phyloP scores from a whole-genome alignment of 805 yeast genomes.

The Ogataea henricii region DNA sequence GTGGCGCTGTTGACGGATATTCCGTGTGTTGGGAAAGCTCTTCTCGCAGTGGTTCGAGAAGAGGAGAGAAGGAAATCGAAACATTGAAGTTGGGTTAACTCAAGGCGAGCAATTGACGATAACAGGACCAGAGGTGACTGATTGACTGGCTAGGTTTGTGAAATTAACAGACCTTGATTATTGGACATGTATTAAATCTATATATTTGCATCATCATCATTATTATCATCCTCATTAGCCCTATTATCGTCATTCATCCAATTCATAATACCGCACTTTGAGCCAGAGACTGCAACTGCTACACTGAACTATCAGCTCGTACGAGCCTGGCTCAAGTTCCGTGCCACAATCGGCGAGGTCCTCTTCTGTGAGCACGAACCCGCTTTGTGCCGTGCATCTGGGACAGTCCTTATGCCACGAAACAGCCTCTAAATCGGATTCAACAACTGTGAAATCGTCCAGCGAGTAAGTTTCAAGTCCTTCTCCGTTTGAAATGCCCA shows the following conservation, averaged over 20 bases:
- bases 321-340: constrained; percentile 39
- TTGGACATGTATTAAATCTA: not conserved
- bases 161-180: too few species aligned
- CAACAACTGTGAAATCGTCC: constrained; percentile 51
- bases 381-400: constrained; percentile 53
- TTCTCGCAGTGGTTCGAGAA: constrained; percentile 61
- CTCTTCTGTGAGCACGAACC: constrained; percentile 60
- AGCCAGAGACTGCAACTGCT: constrained; percentile 85
- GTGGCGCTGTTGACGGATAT: constrained; percentile 78
- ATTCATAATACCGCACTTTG: constrained; percentile 66
- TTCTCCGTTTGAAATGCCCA: constrained; percentile 55
- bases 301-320: constrained; percentile 77
- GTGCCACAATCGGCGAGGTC: constrained; percentile 59
- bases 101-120: too few species aligned
- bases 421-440: constrained; percentile 30
- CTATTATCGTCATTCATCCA: constrained; percentile 20
- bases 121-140: too few species aligned
- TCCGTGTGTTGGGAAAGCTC: constrained; percentile 69
- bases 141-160: too few species aligned
- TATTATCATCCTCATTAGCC: not conserved
- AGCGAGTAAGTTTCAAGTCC: constrained; percentile 70
- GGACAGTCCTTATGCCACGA: constrained; percentile 61
- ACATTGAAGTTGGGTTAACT: not conserved
- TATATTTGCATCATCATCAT: not conserved
- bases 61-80: constrained; percentile 38